Base-by-base conservation (phyloP, 2,329 filamentous ascomycete genomes). In the Teratosphaeria nubilosa region DNA sequence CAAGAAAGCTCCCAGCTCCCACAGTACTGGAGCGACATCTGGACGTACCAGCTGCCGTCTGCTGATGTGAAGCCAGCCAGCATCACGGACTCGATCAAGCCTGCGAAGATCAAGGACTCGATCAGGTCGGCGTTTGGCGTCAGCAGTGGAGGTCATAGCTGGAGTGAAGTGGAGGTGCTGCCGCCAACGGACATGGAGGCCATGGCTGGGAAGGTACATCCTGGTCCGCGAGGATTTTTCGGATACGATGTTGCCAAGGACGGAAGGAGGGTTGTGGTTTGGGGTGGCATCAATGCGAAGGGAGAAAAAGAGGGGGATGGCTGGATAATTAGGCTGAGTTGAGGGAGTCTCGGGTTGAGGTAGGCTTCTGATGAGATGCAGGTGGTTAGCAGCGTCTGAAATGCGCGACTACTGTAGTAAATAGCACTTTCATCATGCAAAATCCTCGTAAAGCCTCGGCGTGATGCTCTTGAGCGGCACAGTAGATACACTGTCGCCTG, bases 11-110 rank as follows among this genome's bases (percentile, higher is more conserved):
- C 41, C 22, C 14, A 54, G n/a, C 51, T 61, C 24, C 58, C 58
- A 16, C 34, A 50, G 16, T 64, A 66, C 56, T 75, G 73, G 67
- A 73, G 70, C 57, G 75, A 76, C 58, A 70, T 74, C n/a, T 77
- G 75, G 75, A 73, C 69, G 0, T 70, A 76, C n/a, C 76, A 78
- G 58, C 68, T 76, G 6, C 73, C 72, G 1, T 76, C 74, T 5
- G 71, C 58, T 54, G 66, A 65, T 54, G 61, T 62, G 34, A 66
- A 67, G 57, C 54, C 59, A 4, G 56, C 62, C 3, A 66, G 60
- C 54, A 58, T 68, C 31, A 61, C 64, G 10, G 67, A 68, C 45
- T 62, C 64, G 1, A 68, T 74, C 58, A 74, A 74, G 54, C 74
- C 74, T n/a, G 74, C 75, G 1, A 72, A 72, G 56, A 72, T 76